Conservation (phyloP, 176 grass and related monocot genomes). For the Musa troglodytarum region DNA sequence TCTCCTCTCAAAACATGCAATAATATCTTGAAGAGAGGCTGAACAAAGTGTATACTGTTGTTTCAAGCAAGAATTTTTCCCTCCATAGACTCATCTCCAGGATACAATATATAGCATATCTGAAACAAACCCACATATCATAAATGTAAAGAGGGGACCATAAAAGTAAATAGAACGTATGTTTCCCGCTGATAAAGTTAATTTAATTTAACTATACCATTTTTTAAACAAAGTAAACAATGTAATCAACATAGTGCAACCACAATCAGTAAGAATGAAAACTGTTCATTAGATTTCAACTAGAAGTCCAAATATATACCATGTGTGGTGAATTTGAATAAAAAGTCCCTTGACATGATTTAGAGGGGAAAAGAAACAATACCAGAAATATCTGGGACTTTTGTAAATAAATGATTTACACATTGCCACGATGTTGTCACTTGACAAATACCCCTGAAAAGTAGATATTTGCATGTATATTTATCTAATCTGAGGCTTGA, state of each 20-base stretch:
- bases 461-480: neutral
- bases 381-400: neutral
- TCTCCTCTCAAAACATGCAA: constrained; percentile 77
- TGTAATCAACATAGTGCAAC: neutral
- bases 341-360: neutral
- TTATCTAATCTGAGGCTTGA: too few relatives aligned
- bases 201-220: neutral
- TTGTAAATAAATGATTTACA: neutral
- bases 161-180: neutral
- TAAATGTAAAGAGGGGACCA: neutral
- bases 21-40: constrained; percentile 93
- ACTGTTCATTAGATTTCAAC: too few relatives aligned
- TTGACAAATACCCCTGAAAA: neutral
- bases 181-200: neutral
- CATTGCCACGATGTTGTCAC: neutral
- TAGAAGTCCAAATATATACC: neutral
- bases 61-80: constrained; percentile 91
- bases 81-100: constrained; percentile 84
- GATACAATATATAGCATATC: constrained; percentile 93
- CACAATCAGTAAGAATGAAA: neutral
- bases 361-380: neutral
- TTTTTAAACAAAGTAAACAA: neutral
- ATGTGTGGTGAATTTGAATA: neutral
- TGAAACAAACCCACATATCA: constrained; percentile 15
- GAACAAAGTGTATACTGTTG: constrained; percentile 97